Conservation (phyloP, 495 filamentous ascomycete species). For the Podospora australis region DNA sequence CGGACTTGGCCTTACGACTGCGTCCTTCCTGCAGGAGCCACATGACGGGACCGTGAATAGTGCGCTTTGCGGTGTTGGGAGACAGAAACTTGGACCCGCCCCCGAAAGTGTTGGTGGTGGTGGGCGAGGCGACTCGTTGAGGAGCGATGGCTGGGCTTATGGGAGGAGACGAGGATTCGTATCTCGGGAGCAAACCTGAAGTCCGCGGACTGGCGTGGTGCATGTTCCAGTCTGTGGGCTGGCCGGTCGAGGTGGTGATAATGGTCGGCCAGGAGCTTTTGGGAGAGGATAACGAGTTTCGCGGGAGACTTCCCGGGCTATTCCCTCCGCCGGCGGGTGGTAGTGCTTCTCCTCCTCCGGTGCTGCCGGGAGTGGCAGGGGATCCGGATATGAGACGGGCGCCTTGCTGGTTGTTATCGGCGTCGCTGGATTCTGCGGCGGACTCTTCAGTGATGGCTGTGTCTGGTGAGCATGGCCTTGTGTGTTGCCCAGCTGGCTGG, state of each 20-base stretch:
- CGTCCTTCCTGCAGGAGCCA: constrained; percentile 7
- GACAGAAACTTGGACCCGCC: too few relatives aligned
- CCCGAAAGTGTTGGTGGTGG: too few relatives aligned
- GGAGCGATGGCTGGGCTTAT: too few relatives aligned
- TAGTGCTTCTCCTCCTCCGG: neutral
- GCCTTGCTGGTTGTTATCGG: constrained; percentile 2
- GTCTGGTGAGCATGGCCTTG: too few relatives aligned
- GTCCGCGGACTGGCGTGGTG: neutral
- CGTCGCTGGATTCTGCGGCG: too few relatives aligned
- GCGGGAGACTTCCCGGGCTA: neutral
- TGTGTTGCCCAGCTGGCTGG: too few relatives aligned
- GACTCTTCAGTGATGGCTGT: too few relatives aligned
- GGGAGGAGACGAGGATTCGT: neutral
- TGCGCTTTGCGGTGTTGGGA: too few relatives aligned
- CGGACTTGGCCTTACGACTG: constrained; percentile 3
- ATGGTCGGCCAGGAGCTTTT: constrained; percentile 15
- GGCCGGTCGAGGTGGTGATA: constrained; percentile 13
- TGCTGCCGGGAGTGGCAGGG: too few relatives aligned
- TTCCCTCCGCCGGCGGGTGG: neutral
- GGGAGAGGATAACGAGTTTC: constrained; percentile 2
- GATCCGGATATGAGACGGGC: neutral
- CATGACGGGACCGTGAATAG: too few relatives aligned
- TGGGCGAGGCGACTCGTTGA: too few relatives aligned
- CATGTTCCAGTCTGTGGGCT: constrained; percentile 4
- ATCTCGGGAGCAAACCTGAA: neutral